phyloP scores from a whole-genome alignment of 495 filamentous ascomycete genomes.

The Penicillium pulvis region DNA sequence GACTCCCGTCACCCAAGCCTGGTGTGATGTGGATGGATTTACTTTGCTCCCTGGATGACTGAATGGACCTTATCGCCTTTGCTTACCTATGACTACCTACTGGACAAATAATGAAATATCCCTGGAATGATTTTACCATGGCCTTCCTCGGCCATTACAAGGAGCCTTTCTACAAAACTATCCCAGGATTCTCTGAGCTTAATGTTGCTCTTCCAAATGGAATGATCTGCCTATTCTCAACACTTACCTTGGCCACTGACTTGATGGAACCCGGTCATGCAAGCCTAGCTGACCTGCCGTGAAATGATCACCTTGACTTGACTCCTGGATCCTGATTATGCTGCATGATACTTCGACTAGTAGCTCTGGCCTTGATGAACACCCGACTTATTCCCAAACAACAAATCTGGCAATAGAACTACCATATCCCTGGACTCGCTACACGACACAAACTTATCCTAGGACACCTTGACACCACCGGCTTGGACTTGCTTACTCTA shows the following conservation, averaged over 20 bases:
- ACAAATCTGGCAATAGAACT: constrained; percentile 15
- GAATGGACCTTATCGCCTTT: constrained; percentile 1
- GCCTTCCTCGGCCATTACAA: constrained; percentile 3
- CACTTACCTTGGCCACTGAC: constrained; percentile 20
- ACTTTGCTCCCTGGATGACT: constrained; percentile 19
- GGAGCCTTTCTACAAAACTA: background rate
- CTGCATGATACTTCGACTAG: constrained; percentile 16
- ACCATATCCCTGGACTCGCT: background rate
- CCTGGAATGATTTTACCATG: constrained; percentile 21
- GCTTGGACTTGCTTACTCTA: constrained; percentile 13
- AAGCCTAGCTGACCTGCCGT: constrained; percentile 8
- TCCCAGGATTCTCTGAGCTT: constrained; percentile 23
- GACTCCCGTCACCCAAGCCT: constrained; percentile 32
- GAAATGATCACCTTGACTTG: constrained; percentile 5
- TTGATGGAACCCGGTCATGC: constrained; percentile 16
- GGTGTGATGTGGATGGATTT: constrained; percentile 32
- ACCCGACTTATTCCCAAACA: background rate
- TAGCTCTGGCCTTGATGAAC: constrained; percentile 14
- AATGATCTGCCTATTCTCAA: constrained; percentile 19
- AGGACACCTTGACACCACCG: background rate
- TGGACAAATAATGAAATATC: constrained; percentile 19
- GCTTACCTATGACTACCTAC: constrained; percentile 1
- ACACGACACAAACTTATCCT: constrained; percentile 3
- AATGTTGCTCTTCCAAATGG: constrained; percentile 24
- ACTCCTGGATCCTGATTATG: background rate